phyloP scores from a whole-genome alignment of 805 yeast species.

The Starmerella gropengiesseri region DNA sequence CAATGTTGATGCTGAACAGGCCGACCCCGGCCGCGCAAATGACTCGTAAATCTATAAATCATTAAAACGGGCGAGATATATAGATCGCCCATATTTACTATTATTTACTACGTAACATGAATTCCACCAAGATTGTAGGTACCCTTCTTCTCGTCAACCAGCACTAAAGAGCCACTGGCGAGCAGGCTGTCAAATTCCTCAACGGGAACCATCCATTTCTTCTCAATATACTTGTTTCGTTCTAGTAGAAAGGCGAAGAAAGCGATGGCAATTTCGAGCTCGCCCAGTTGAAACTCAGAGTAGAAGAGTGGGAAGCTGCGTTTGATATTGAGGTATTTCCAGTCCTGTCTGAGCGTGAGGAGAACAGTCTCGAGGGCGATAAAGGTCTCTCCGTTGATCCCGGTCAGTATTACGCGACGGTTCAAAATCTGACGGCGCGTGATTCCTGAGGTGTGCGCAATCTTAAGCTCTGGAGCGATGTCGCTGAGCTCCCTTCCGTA shows the following conservation, averaged over 20 bases:
- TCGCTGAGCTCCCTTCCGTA: background rate
- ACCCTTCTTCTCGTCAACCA: conserved; percentile 34
- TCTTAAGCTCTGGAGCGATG: background rate
- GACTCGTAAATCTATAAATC: too few species aligned
- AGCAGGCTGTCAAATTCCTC: background rate
- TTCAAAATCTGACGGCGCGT: background rate
- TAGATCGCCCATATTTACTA: too few species aligned
- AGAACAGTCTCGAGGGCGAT: background rate
- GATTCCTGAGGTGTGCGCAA: background rate
- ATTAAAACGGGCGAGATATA: too few species aligned
- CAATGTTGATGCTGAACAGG: too few species aligned
- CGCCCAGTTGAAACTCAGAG: background rate
- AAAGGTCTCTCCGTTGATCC: background rate
- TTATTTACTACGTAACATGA: too few species aligned
- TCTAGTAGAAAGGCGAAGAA: background rate
- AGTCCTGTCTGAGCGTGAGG: background rate
- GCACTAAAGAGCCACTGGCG: background rate
- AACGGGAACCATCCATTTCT: background rate
- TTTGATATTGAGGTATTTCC: background rate
- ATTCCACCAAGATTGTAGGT: too few species aligned
- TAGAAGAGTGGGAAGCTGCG: background rate
- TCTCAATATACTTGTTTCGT: background rate
- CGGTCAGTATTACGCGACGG: background rate
- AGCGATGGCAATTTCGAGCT: background rate
- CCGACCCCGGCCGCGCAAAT: too few species aligned